Conservation (phyloP, 129 eudicot species). For the carrot (Daucus carota) region DH1_v3.0 NC_030385.2:44391501-44392000, state of each 20-base stretch:
- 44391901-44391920: neutral
- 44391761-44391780: neutral
- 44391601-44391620: slow-evolving; percentile 78
- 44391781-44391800: neutral
- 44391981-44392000: neutral
- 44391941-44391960: neutral
- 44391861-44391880: neutral
- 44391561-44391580: neutral
- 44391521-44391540: neutral
- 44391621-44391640: slow-evolving; percentile 97
- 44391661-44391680: slow-evolving; percentile 97
- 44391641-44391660: slow-evolving; percentile 92
- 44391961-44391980: neutral
- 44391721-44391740: slow-evolving; percentile 41
- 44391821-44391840: neutral
- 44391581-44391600: slow-evolving; percentile 65
- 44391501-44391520: slow-evolving; percentile 28
- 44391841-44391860: neutral
- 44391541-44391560: neutral
- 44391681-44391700: slow-evolving; percentile 98
- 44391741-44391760: neutral
- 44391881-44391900: neutral
- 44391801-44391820: neutral
- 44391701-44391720: slow-evolving; percentile 98
- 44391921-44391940: neutral